Evolutionary conservation across 306 rosid species (phyloP).

Genomic region (Lotus japonicus): DNA sequence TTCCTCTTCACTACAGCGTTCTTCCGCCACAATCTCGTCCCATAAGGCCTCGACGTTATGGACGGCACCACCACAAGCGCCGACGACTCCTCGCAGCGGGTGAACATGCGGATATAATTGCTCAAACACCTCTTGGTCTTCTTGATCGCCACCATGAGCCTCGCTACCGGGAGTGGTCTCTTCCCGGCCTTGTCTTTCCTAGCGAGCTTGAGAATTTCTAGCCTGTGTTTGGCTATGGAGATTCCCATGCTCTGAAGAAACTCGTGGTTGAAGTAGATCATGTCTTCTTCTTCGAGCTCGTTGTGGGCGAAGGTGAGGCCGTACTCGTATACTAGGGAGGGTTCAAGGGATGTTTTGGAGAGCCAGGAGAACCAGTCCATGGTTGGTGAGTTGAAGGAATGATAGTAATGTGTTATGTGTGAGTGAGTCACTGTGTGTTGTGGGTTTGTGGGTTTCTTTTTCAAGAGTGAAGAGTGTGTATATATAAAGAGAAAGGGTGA

Average conservation of each 20-base stretch:
- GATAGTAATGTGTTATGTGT: not conserved
- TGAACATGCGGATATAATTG: constrained; percentile 34
- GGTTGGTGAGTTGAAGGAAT: constrained; percentile 17
- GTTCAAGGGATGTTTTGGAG: constrained; percentile 64
- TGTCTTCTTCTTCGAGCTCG: constrained; percentile 89
- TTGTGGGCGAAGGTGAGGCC: constrained; percentile 77
- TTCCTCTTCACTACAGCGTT: constrained; percentile 59
- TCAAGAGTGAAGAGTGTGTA: not conserved
- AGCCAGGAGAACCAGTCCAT: constrained; percentile 99
- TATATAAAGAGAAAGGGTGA: constrained; percentile 5
- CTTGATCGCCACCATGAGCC: constrained; percentile 62
- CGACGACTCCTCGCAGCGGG: constrained; percentile 32
- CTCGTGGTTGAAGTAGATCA: constrained; percentile 81
- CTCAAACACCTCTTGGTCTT: constrained; percentile 53
- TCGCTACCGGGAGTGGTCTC: constrained; percentile 32
- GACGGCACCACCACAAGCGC: constrained; percentile 71
- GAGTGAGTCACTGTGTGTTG: not conserved
- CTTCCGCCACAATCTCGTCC: constrained; percentile 32
- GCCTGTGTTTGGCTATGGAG: constrained; percentile 91
- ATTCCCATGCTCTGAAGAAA: constrained; percentile 96
- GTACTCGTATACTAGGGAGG: constrained; percentile 73
- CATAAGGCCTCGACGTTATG: constrained; percentile 39
- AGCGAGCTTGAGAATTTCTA: constrained; percentile 80
- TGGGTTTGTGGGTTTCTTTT: constrained; percentile 8
- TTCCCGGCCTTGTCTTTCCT: constrained; percentile 37